A percentile compares a stretch with the other conserved stretches of the same genome.
phyloP scores from a whole-genome alignment of 768 basidiomycete species.

The Boletus vermiculosoides region DNA sequence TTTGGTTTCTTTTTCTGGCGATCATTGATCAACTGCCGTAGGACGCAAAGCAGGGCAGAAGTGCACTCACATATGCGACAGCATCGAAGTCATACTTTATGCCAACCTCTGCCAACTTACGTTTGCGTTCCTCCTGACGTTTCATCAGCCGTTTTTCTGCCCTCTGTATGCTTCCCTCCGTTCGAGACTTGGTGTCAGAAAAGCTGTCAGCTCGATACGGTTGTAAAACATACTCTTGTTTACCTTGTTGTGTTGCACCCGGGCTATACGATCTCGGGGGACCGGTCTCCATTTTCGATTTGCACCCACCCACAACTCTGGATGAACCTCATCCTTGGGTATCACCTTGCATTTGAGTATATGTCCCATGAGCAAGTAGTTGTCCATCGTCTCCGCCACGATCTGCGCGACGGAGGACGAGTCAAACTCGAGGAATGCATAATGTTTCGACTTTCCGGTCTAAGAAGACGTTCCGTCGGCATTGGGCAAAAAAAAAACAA shows the following conservation, averaged over 20 bases:
- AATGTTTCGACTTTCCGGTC: slow-evolving; percentile 97
- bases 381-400: slow-evolving; percentile 98
- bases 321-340: slow-evolving; percentile 87
- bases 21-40: not conserved
- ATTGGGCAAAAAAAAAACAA: not conserved
- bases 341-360: slow-evolving; percentile 89
- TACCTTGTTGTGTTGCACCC: slow-evolving; percentile 83
- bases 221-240: not conserved
- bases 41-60: not conserved
- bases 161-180: slow-evolving; percentile 62
- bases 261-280: slow-evolving; percentile 68
- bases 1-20: slow-evolving; percentile 38
- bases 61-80: slow-evolving; percentile 74
- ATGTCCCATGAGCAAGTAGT: slow-evolving; percentile 93
- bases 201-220: slow-evolving; percentile 5
- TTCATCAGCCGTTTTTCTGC: slow-evolving; percentile 69
- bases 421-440: slow-evolving; percentile 93
- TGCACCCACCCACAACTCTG: slow-evolving; percentile 95
- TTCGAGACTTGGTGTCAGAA: slow-evolving; percentile 54
- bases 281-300: slow-evolving; percentile 87
- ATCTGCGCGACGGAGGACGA: slow-evolving; percentile 89
- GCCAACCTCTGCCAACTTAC: slow-evolving; percentile 74
- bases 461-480: slow-evolving; percentile 27
- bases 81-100: slow-evolving; percentile 84
- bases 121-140: slow-evolving; percentile 74